Percentiles rank a stretch among this genome's conserved stretches.
phyloP scores from a whole-genome alignment of 352 stramenopile genomes.

The Phytophthora constricta region DNA sequence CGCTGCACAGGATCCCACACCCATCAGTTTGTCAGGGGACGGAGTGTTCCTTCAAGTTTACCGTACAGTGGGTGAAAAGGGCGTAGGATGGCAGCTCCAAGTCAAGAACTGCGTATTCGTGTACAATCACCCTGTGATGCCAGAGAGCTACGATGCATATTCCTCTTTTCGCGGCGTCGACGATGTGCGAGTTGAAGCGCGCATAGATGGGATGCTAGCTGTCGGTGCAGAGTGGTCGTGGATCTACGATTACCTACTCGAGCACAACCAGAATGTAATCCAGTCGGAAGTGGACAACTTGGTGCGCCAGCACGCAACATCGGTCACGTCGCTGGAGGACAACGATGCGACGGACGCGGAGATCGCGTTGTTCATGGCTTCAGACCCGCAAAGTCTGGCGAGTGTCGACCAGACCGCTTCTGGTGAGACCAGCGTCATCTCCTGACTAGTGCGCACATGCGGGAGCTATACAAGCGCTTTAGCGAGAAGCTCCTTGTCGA shows the following conservation, averaged over 20 bases:
- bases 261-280: slow-evolving; percentile 11
- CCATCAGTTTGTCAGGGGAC: too few species aligned
- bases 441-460: neutral
- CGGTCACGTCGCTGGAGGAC: neutral
- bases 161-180: too few species aligned
- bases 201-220: slow-evolving; percentile 4
- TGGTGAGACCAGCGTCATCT: neutral
- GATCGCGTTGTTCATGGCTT: slow-evolving; percentile 1
- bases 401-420: neutral
- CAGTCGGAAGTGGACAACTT: slow-evolving; percentile 11
- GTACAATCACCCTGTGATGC: too few species aligned
- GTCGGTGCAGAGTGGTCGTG: neutral
- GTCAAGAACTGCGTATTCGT: too few species aligned
- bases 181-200: too few species aligned
- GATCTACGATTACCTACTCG: slow-evolving; percentile 16
- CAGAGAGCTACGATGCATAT: too few species aligned
- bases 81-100: too few species aligned
- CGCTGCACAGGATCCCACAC: too few species aligned
- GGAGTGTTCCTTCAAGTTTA: too few species aligned
- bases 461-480: neutral
- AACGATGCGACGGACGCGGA: neutral
- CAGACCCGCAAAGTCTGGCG: neutral
- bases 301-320: neutral
- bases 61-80: too few species aligned
- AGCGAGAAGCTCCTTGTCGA: neutral